Percentiles rank a stretch among this genome's conserved stretches.
These are phyloP conservation scores for Cicer chorassanicum DNA, from an alignment of 306 rosid genomes.

Conservation along the genomic window DNA sequence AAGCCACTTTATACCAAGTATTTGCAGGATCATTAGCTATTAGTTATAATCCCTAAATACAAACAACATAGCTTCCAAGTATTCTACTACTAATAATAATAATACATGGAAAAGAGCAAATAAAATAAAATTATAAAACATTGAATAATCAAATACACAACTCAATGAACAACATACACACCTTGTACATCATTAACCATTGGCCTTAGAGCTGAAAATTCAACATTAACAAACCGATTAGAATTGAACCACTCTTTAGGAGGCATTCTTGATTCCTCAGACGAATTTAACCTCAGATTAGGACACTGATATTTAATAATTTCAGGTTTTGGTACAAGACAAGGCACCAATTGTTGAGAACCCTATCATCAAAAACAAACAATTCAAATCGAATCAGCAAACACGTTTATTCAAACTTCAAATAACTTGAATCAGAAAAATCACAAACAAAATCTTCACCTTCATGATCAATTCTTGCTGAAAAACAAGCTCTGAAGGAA, in stretches of 20 bases:
- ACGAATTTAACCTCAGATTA: slow-evolving; percentile 49
- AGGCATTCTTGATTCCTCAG: slow-evolving; percentile 54
- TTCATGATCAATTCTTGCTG: slow-evolving; percentile 60
- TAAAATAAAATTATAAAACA: slow-evolving; percentile 3
- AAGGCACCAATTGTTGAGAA: slow-evolving; percentile 57
- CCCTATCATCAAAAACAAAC: slow-evolving; percentile 52
- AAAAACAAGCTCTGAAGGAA: slow-evolving; percentile 61
- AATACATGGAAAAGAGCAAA: neutral
- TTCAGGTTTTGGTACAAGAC: slow-evolving; percentile 51
- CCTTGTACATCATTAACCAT: slow-evolving; percentile 60
- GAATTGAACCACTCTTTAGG: slow-evolving; percentile 49
- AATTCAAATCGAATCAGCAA: neutral
- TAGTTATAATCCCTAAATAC: slow-evolving; percentile 25
- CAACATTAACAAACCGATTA: slow-evolving; percentile 52
- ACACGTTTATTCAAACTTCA: neutral
- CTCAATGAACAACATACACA: slow-evolving; percentile 49
- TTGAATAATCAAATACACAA: slow-evolving; percentile 36
- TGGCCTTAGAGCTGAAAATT: slow-evolving; percentile 56
- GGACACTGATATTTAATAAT: slow-evolving; percentile 54
- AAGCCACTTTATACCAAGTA: slow-evolving; percentile 22
- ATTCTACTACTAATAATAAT: neutral
- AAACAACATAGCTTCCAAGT: neutral
- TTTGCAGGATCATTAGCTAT: slow-evolving; percentile 8
- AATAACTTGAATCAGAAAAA: neutral
- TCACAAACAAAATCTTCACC: slow-evolving; percentile 51